Conservation (phyloP, 2,329 filamentous ascomycete genomes). For the Alternaria triticimaculans region DNA sequence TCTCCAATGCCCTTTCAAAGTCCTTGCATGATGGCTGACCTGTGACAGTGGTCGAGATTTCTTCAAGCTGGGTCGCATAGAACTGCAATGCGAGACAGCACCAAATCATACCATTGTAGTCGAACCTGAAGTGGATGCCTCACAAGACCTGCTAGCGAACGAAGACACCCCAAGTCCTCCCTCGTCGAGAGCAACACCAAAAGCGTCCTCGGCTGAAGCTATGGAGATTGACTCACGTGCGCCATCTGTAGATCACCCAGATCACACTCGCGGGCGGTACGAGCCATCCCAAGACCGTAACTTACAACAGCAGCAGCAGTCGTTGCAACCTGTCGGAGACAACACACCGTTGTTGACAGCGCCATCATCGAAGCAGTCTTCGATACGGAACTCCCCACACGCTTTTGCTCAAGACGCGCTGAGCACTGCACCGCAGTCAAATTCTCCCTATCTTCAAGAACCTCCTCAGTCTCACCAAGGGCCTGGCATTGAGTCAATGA, state of each 20-base stretch:
- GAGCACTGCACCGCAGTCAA: constrained; percentile 19
- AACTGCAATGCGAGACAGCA: constrained; percentile 46
- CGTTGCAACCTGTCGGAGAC: constrained; percentile 26
- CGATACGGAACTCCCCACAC: constrained; percentile 17
- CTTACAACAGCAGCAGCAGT: constrained; percentile 24
- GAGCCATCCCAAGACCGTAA: constrained; percentile 24
- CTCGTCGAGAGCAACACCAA: constrained; percentile 14
- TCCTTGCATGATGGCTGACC: constrained; percentile 8
- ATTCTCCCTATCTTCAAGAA: constrained; percentile 22
- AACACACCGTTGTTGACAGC: constrained; percentile 24
- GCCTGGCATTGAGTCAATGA: constrained; percentile 15
- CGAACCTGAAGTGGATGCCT: constrained; percentile 34
- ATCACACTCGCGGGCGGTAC: constrained; percentile 21
- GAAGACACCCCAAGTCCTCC: constrained; percentile 27
- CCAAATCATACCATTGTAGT: constrained; percentile 30
- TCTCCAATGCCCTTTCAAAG: background rate
- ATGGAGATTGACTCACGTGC: constrained; percentile 44
- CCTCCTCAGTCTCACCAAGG: constrained; percentile 22
- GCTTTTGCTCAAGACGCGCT: constrained; percentile 23
- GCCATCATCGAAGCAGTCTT: constrained; percentile 21
- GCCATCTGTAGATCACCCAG: constrained; percentile 22
- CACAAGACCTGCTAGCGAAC: constrained; percentile 25
- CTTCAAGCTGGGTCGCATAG: constrained; percentile 49
- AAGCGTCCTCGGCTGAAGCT: constrained; percentile 12
- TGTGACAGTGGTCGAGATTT: constrained; percentile 44